Base-by-base conservation (phyloP, 768 basidiomycete genomes). In the Asterophora parasitica region DNA sequence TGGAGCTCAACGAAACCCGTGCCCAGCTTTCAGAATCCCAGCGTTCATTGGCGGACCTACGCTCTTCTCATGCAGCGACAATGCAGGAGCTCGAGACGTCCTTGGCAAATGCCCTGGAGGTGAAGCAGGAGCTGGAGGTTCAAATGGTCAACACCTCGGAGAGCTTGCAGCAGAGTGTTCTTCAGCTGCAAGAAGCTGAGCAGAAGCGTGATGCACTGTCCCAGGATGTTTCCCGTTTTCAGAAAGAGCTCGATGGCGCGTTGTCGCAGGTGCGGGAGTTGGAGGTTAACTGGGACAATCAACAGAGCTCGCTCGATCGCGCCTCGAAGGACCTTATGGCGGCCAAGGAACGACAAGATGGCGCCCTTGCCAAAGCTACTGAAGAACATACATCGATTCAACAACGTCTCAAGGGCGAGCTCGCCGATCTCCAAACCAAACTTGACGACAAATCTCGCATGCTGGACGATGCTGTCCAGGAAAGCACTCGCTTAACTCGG, bases 391-490 rank as follows among this genome's bases (percentile, higher is more conserved):
- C 50, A 10, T 44, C 45, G 4, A 44, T 46, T n/a, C 55, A 60
- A 44, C 59, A 57, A 33, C 60, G 63, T 32, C 53, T 66, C 53
- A 65, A 73, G 58, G 60, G 63, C 35, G 61, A 71, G 52, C 56
- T 70, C 46, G 49, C 61, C 19, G 59, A 63, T 32, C 60, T 75
- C 1, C 67, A 69, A 48, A 56, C 58, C 10, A 59, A 67, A 48
- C 59, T 73, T 27, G 65, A 71, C 28, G 65, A 64, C 27, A 62
- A 69, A 33, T 58, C 62, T 13, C 61, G 64, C 15, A 58, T 71
- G 34, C 65, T 78, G 17, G 65, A 73, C 19, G 57, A 61, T 23
- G 63, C 65, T 19, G 61, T 65, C 27, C 64, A 69, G 39, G 72
- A 71, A 45, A 69, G 66, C 16, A 61, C 66, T 38, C 64, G 63